Evolutionary conservation across 495 filamentous ascomycete species (phyloP).

Genomic region (Penicillium robsamsonii): DNA sequence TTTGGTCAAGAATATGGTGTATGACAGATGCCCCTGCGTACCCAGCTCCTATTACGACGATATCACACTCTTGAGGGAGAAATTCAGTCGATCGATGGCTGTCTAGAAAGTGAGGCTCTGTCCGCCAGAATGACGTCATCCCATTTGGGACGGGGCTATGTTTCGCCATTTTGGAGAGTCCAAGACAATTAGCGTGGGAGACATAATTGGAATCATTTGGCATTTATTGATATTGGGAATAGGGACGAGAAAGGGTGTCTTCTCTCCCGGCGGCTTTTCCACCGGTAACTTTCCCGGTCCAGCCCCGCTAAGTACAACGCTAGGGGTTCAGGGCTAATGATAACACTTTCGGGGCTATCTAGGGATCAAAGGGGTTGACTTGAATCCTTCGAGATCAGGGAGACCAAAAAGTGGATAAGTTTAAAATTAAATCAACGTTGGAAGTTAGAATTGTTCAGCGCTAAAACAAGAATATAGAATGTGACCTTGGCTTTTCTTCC

Average conservation of each 20-base stretch:
- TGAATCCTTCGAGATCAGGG: background rate
- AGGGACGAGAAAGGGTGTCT: background rate
- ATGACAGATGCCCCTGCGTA: conserved; percentile 69
- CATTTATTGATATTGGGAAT: background rate
- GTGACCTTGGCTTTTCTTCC: background rate
- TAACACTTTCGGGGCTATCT: background rate
- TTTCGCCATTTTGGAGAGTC: conserved; percentile 10
- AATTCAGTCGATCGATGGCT: conserved; percentile 64
- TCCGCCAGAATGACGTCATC: conserved; percentile 72
- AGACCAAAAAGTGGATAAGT: background rate
- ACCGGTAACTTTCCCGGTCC: conserved; percentile 1
- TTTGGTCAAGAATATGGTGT: conserved; percentile 54
- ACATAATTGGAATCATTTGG: background rate
- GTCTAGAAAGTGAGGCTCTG: conserved; percentile 48
- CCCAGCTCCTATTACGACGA: conserved; percentile 71
- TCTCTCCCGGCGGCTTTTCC: conserved; percentile 5
- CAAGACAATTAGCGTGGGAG: background rate
- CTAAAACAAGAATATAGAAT: background rate
- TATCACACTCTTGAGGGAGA: conserved; percentile 60
- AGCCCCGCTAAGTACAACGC: background rate
- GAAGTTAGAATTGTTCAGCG: background rate
- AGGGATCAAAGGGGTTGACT: background rate
- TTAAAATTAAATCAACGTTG: background rate
- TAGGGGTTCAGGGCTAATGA: background rate
- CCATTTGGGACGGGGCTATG: conserved; percentile 45